These are phyloP conservation scores for Arachis hypogaea DNA, from an alignment of 306 rosid genomes.

Conservation along the genomic window DNA sequence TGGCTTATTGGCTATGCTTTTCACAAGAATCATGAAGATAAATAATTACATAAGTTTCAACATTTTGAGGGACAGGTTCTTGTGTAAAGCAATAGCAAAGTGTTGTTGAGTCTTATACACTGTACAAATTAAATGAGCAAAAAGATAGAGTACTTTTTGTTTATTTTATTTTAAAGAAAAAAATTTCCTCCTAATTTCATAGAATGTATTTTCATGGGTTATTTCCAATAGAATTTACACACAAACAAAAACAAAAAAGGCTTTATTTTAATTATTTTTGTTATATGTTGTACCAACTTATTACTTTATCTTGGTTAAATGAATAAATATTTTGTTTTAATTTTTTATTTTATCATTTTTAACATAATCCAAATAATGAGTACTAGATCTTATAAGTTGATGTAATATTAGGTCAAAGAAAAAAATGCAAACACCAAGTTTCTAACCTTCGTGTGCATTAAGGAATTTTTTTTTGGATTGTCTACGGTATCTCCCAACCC, in stretches of 20 bases:
- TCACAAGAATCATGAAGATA: constrained; percentile 24
- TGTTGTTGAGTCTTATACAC: constrained; percentile 24
- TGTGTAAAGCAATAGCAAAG: constrained; percentile 39
- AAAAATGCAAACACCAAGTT: background rate
- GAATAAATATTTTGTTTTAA: too few relatives aligned
- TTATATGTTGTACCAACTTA: too few relatives aligned
- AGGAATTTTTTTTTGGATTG: too few relatives aligned
- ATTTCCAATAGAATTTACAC: background rate
- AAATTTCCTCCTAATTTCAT: constrained; percentile 3
- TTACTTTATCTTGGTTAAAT: too few relatives aligned
- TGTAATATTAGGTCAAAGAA: too few relatives aligned
- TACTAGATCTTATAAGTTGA: too few relatives aligned
- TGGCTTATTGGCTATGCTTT: background rate
- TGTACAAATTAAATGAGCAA: constrained; percentile 34
- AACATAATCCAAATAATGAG: too few relatives aligned
- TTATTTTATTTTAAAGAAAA: background rate
- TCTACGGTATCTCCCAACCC: too few relatives aligned
- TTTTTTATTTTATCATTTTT: too few relatives aligned
- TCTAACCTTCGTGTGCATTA: constrained; percentile 33
- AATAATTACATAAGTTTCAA: constrained; percentile 31
- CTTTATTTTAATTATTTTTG: too few relatives aligned
- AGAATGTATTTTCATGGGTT: constrained; percentile 11
- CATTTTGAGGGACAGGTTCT: constrained; percentile 27
- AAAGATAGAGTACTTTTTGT: constrained; percentile 31
- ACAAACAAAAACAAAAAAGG: too few relatives aligned